A percentile compares a stretch with the other conserved stretches of the same genome.
These are phyloP conservation scores for Phlebiopsis flavidoalba DNA, from an alignment of 768 basidiomycete species.

Conservation along the genomic window DNA sequence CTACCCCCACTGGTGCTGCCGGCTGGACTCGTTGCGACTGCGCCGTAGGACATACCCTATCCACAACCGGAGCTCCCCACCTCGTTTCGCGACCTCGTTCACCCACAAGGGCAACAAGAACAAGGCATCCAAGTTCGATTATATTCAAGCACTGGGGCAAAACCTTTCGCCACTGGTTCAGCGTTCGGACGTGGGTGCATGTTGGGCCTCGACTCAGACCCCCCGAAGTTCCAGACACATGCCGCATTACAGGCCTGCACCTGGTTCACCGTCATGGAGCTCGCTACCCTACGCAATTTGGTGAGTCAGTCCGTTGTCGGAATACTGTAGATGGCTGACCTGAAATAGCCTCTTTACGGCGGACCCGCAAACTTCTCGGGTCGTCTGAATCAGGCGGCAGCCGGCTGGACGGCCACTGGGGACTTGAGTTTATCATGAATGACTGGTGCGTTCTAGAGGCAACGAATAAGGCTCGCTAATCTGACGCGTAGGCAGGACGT, in stretches of 20 bases:
- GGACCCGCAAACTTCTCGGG: constrained; percentile 53
- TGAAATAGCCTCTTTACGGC: constrained; percentile 48
- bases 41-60: constrained; percentile 75
- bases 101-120: constrained; percentile 20
- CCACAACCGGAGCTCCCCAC: constrained; percentile 63
- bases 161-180: constrained; percentile 85
- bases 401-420: constrained; percentile 60
- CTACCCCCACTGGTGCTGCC: constrained; percentile 79
- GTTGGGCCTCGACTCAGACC: constrained; percentile 70
- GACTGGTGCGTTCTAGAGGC: constrained; percentile 51
- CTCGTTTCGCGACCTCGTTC: constrained; percentile 50
- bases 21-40: constrained; percentile 65
- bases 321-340: background rate
- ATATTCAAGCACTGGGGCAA: constrained; percentile 80
- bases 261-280: constrained; percentile 82
- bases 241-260: constrained; percentile 69
- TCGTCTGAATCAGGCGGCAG: constrained; percentile 50
- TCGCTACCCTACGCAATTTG: constrained; percentile 56
- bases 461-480: background rate
- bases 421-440: constrained; percentile 73
- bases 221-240: constrained; percentile 65
- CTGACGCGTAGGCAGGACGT: constrained; percentile 50
- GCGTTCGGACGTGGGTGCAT: constrained; percentile 54
- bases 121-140: constrained; percentile 40
- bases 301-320: constrained; percentile 32